Percentiles rank a stretch among this genome's conserved stretches.
Conservation (phyloP, 768 basidiomycete species). For the Lentinula boryana region DNA sequence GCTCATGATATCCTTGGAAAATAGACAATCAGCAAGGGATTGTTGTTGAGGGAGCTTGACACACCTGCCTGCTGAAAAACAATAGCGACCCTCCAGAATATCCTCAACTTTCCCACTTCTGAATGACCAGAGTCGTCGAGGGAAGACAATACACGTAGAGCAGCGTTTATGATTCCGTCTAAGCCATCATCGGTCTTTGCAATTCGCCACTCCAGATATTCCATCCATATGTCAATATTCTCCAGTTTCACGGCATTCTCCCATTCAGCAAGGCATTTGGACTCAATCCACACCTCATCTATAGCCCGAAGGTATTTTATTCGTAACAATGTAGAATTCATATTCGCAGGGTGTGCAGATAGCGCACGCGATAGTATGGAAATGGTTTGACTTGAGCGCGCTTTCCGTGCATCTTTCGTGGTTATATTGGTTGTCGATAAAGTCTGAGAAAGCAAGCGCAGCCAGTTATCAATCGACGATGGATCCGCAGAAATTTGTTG, state of each 20-base stretch:
- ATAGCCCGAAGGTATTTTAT: conserved; percentile 65
- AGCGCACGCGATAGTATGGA: conserved; percentile 66
- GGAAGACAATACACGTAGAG: conserved; percentile 36
- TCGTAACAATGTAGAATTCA: conserved; percentile 42
- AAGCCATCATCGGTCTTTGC: conserved; percentile 40
- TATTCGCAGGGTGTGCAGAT: conserved; percentile 45
- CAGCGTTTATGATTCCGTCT: conserved; percentile 48
- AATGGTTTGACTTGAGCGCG: conserved; percentile 65
- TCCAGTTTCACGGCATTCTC: conserved; percentile 52
- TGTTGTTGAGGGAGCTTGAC: conserved; percentile 12
- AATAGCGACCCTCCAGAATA: conserved; percentile 68
- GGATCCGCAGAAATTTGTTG: conserved; percentile 45
- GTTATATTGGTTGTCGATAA: conserved; percentile 53
- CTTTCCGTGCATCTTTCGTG: conserved; percentile 64
- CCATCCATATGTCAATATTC: conserved; percentile 61
- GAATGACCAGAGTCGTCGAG: conserved; percentile 34
- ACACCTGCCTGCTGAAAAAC: conserved; percentile 63
- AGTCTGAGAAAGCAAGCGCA: conserved; percentile 56
- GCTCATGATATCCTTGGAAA: conserved; percentile 60
- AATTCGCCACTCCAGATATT: conserved; percentile 77
- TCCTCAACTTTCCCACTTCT: conserved; percentile 49
- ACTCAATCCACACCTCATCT: conserved; percentile 63
- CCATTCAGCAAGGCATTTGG: conserved; percentile 60
- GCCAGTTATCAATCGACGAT: conserved; percentile 52
- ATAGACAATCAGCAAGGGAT: not conserved